A percentile compares a stretch with the other conserved stretches of the same genome.
Evolutionary conservation across 495 filamentous ascomycete genomes (phyloP).

Genomic region (Lophiostoma macrostomum): DNA sequence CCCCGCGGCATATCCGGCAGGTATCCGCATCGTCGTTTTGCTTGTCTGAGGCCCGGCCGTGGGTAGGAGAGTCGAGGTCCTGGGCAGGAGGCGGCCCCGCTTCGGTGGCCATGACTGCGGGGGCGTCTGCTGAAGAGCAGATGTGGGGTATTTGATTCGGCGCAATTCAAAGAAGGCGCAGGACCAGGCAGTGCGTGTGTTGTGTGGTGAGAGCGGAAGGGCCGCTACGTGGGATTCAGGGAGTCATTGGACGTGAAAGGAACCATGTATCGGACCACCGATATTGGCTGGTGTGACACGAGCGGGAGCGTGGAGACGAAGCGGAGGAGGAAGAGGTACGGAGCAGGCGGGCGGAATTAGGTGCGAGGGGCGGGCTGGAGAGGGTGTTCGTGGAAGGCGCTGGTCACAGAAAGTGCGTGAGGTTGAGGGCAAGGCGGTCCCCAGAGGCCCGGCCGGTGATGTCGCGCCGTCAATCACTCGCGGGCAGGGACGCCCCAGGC

Average conservation of each 20-base stretch:
- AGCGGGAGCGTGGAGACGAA: background rate
- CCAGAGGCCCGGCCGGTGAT: no score
- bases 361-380: no score
- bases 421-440: no score
- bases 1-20: conserved; percentile 92
- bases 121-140: background rate
- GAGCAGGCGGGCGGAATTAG: no score
- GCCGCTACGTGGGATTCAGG: conserved; percentile 5
- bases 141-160: no score
- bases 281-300: background rate
- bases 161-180: no score
- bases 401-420: no score
- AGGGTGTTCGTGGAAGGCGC: no score
- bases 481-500: no score
- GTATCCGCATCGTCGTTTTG: conserved; percentile 62
- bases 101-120: background rate
- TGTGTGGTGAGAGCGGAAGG: background rate
- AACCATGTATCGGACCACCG: background rate
- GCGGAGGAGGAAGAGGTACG: background rate
- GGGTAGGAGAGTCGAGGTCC: conserved; percentile 45
- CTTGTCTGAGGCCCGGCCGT: conserved; percentile 1
- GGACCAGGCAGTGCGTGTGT: no score
- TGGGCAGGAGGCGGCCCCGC: conserved; percentile 51
- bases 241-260: conserved; percentile 11
- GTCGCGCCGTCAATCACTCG: no score